These are phyloP conservation scores for Magnusiomyces tetraspermus DNA, from an alignment of 1,139 yeast genomes.

Conservation along the genomic window DNA sequence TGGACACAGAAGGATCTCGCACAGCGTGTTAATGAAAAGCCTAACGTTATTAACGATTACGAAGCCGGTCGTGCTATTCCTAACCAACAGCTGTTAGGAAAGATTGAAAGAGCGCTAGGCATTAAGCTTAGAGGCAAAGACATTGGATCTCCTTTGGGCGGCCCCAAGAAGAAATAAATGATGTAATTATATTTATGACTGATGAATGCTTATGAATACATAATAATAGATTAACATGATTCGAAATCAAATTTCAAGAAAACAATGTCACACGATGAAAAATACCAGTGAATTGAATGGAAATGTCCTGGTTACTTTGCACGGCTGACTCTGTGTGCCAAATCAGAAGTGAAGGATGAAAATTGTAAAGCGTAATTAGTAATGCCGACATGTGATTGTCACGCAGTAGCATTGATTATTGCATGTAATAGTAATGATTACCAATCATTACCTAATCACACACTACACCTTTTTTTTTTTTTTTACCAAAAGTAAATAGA, in stretches of 20 bases:
- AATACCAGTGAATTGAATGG: no score
- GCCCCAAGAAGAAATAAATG: constrained; percentile 46
- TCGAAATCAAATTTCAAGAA: neutral
- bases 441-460: no score
- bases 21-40: constrained; percentile 90
- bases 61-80: constrained; percentile 97
- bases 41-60: constrained; percentile 88
- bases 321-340: no score
- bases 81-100: constrained; percentile 85
- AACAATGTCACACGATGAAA: neutral
- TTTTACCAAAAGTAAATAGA: no score
- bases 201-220: neutral
- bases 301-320: no score
- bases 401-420: no score
- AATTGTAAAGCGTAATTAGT: no score
- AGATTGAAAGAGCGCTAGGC: constrained; percentile 89
- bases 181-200: neutral
- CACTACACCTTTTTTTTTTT: no score
- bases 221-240: no score
- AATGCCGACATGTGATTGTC: no score
- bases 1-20: constrained; percentile 94
- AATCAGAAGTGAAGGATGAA: no score
- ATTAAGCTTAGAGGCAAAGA: constrained; percentile 93
- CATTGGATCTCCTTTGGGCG: constrained; percentile 84
- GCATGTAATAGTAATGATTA: no score